Evolutionary conservation across 2,329 filamentous ascomycete genomes (phyloP).

Genomic region (Claviceps sp.): DNA sequence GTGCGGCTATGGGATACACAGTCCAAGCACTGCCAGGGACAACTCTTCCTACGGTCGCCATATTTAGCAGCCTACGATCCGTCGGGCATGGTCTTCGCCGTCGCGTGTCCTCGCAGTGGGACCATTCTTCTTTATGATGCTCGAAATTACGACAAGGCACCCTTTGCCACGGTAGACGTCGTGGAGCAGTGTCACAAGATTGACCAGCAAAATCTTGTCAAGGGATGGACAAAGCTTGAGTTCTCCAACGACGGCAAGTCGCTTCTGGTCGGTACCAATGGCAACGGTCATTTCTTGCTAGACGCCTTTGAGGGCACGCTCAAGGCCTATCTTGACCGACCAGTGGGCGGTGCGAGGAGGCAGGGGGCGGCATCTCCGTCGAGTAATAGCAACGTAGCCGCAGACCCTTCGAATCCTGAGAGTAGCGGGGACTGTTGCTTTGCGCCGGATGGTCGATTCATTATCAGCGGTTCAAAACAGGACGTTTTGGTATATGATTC

Average conservation of each 20-base stretch:
- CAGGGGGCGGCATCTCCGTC: slow-evolving; percentile 33
- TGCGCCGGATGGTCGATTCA: slow-evolving; percentile 75
- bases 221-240: slow-evolving; percentile 80
- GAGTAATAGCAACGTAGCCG: slow-evolving; percentile 16
- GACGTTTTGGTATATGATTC: slow-evolving; percentile 84
- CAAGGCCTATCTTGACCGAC: slow-evolving; percentile 57
- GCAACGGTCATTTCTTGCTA: slow-evolving; percentile 77
- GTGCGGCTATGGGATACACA: slow-evolving; percentile 82
- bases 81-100: slow-evolving; percentile 79
- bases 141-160: slow-evolving; percentile 84
- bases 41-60: slow-evolving; percentile 66
- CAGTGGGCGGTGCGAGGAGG: slow-evolving; percentile 37
- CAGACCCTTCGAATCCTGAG: slow-evolving; percentile 28
- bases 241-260: slow-evolving; percentile 94
- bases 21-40: slow-evolving; percentile 66
- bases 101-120: slow-evolving; percentile 70
- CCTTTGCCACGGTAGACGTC: slow-evolving; percentile 78
- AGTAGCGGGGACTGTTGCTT: slow-evolving; percentile 75
- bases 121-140: slow-evolving; percentile 82
- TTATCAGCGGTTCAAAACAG: slow-evolving; percentile 63
- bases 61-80: slow-evolving; percentile 85
- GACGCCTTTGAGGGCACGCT: slow-evolving; percentile 80
- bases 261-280: slow-evolving; percentile 71
- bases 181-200: slow-evolving; percentile 37
- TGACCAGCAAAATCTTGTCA: slow-evolving; percentile 44